Conservation (phyloP, 2,329 filamentous ascomycete species). For the Botrytis hyacinthi region DNA sequence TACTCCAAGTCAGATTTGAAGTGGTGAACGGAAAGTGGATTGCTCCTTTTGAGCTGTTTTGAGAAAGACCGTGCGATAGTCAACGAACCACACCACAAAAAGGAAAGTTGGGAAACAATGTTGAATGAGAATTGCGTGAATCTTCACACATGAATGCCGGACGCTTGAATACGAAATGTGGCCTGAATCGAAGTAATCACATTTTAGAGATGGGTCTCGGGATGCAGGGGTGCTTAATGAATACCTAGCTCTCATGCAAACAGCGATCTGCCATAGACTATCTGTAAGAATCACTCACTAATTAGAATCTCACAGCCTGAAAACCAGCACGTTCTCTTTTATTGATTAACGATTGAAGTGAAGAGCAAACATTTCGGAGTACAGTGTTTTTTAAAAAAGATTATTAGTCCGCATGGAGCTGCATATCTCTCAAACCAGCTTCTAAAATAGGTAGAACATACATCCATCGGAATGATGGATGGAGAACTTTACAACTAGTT, state of each 20-base stretch:
- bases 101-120: background rate
- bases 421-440: no score
- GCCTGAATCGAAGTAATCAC: accelerated
- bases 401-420: no score
- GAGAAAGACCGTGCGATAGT: background rate
- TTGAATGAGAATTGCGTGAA: background rate
- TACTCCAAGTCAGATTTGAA: background rate
- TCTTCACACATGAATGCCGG: background rate
- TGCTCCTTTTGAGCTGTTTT: background rate
- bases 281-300: background rate
- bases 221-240: background rate
- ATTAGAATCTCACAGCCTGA: background rate
- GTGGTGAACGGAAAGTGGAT: background rate
- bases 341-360: accelerated
- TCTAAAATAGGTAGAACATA: no score
- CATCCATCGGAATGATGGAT: no score
- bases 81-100: background rate
- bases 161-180: background rate
- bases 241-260: background rate
- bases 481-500: no score
- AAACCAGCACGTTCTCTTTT: background rate
- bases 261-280: background rate
- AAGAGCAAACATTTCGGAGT: background rate
- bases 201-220: background rate
- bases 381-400: no score